Evolutionary conservation across 2,329 filamentous ascomycete species (phyloP).

Genomic region (Blastomyces silverae): DNA sequence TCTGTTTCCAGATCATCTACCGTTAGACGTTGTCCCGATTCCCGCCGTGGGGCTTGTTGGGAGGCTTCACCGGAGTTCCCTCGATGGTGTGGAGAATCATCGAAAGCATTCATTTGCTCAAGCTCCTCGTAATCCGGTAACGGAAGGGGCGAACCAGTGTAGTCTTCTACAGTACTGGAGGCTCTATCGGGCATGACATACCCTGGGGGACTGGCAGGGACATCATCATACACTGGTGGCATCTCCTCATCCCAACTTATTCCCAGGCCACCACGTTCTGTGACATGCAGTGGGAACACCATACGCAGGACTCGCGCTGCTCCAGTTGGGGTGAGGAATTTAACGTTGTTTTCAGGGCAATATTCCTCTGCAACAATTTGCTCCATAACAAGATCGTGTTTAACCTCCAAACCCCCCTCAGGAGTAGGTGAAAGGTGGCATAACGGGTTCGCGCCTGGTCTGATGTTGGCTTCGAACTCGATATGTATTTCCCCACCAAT

Average conservation of each 20-base stretch:
- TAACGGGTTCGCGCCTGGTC: constrained; percentile 57
- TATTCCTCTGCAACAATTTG: constrained; percentile 93
- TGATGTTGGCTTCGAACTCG: constrained; percentile 63
- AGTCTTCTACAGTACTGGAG: constrained; percentile 43
- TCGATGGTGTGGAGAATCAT: not conserved
- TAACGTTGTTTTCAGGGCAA: constrained; percentile 60
- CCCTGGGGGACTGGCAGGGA: constrained; percentile 74
- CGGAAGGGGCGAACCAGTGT: constrained; percentile 39
- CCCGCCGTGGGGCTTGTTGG: not conserved
- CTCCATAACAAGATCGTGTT: constrained; percentile 82
- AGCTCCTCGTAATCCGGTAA: constrained; percentile 43
- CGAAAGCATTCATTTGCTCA: constrained; percentile 36
- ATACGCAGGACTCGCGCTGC: constrained; percentile 86
- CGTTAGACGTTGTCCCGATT: constrained; percentile 1
- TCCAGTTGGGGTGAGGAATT: constrained; percentile 75
- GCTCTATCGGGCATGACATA: constrained; percentile 46
- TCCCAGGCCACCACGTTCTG: constrained; percentile 75
- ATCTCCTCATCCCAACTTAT: constrained; percentile 97
- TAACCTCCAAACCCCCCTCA: constrained; percentile 66
- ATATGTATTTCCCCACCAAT: constrained; percentile 71
- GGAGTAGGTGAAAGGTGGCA: constrained; percentile 64
- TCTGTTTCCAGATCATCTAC: constrained; percentile 12
- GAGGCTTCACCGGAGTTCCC: not conserved
- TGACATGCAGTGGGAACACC: constrained; percentile 78
- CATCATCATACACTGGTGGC: constrained; percentile 88